Base-by-base conservation (phyloP, 2,329 filamentous ascomycete genomes). In the Macrophomina pseudophaseolina region DNA sequence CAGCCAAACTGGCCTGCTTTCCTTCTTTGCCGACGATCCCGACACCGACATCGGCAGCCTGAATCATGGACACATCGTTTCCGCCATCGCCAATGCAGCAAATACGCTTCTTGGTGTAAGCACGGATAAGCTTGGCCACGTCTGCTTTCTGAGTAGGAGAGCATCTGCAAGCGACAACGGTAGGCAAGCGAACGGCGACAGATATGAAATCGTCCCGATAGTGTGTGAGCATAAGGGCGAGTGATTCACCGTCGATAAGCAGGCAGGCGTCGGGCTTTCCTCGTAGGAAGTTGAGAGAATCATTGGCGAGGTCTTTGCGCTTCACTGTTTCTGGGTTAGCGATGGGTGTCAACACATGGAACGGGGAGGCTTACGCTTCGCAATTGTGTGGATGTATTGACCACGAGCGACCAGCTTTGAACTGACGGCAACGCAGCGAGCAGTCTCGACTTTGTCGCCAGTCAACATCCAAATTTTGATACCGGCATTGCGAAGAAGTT, bases 381-480 rank as follows among this genome's bases (percentile, higher is more conserved):
- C 87, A 51, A 99, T 91, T 0, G 94, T 97, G 80, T 98, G 93
- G 69, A 99, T 97, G 76, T 94, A 95, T 79, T 99, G 96, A 1
- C 94, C 94, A 69, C 95, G 86, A 4, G 93, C 91, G 14, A 99
- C 95, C 6, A 99, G 86, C 78, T 97, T 97, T 35, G 94, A 94
- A 74, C 91, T 96, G 51, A 99, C 91, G 1, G 95, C 96, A 12
- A 99, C 94, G 79, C 95, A 99, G 42, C 95, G 90, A 16, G 95
- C 95, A 14, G 95, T 99, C 80, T 99, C 95, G 2, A 99, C 92
- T 80, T 99, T 99, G 84, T 99, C 95, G 54, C 95, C 95, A 0
- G 95, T 99, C 76, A 99, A 84, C 95, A 99, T 99, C 95, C 95
- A 99, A 60, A 99, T 98, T 79, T 98, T 98, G 80, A 99, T 95